Evolutionary conservation across 805 yeast genomes (phyloP).

Genomic region (Candida nitratophila): DNA sequence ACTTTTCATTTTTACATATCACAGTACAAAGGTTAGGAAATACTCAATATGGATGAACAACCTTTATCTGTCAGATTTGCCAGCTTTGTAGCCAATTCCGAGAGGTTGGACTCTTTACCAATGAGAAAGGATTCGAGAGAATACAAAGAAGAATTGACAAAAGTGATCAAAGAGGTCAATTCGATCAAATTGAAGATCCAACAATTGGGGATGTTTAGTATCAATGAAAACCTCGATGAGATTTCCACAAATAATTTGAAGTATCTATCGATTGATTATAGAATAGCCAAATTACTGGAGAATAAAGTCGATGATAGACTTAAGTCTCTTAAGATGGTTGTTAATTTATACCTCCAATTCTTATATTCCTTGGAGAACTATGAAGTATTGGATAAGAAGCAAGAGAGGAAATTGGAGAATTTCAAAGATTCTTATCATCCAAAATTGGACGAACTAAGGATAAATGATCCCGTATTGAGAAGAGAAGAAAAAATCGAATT

Average conservation of each 20-base stretch:
- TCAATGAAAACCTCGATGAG: conserved; percentile 67
- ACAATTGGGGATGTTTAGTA: conserved; percentile 55
- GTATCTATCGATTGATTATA: conserved; percentile 52
- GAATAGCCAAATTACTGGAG: conserved; percentile 39
- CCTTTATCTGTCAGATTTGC: conserved; percentile 13
- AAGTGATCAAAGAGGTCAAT: not conserved
- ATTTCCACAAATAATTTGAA: conserved; percentile 55
- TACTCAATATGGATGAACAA: not conserved
- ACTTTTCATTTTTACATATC: no score
- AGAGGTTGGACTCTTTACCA: conserved; percentile 7
- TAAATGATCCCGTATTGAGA: conserved; percentile 33
- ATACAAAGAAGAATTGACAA: conserved; percentile 1
- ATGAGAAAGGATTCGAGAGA: conserved; percentile 17
- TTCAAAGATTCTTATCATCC: conserved; percentile 37
- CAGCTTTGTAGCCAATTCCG: conserved; percentile 5
- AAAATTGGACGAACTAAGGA: conserved; percentile 28
- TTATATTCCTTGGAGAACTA: conserved; percentile 39
- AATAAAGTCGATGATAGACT: conserved; percentile 18
- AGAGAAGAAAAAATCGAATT: conserved; percentile 70
- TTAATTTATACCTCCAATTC: conserved; percentile 38
- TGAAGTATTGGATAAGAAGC: conserved; percentile 30
- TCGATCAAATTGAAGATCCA: conserved; percentile 29
- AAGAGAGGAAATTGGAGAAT: conserved; percentile 31
- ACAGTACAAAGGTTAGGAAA: not conserved
- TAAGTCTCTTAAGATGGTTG: conserved; percentile 33